phyloP scores from a whole-genome alignment of 306 rosid genomes.

The Erythrophleum fordii region DNA sequence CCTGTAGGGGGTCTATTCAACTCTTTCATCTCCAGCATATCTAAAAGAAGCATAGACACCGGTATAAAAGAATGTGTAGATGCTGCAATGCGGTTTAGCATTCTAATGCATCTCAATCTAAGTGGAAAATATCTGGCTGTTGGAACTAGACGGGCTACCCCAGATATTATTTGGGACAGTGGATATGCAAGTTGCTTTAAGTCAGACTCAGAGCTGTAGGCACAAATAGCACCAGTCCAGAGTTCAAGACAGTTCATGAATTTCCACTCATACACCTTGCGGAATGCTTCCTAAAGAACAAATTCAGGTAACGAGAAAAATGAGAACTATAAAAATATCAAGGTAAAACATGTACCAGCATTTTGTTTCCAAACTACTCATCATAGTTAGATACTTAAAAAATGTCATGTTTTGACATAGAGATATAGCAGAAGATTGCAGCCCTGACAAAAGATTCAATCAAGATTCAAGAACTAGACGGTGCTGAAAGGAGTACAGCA shows the following conservation, averaged over 20 bases:
- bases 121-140: slow-evolving; percentile 90
- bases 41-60: slow-evolving; percentile 87
- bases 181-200: slow-evolving; percentile 92
- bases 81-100: slow-evolving; percentile 81
- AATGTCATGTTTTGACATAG: background rate
- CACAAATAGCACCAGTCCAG: slow-evolving; percentile 83
- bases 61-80: slow-evolving; percentile 73
- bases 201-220: slow-evolving; percentile 76
- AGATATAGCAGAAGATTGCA: slow-evolving; percentile 26
- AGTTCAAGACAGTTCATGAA: slow-evolving; percentile 93
- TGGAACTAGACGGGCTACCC: slow-evolving; percentile 90
- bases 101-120: slow-evolving; percentile 78
- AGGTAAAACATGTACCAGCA: slow-evolving; percentile 20
- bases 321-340: slow-evolving; percentile 31
- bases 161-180: slow-evolving; percentile 80
- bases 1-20: slow-evolving; percentile 81
- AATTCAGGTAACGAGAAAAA: slow-evolving; percentile 31
- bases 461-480: slow-evolving; percentile 19
- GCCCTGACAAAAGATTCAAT: slow-evolving; percentile 26
- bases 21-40: slow-evolving; percentile 97
- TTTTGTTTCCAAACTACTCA: background rate
- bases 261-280: slow-evolving; percentile 94
- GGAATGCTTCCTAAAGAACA: slow-evolving; percentile 82
- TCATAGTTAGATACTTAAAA: background rate
- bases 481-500: slow-evolving; percentile 7